phyloP scores from a whole-genome alignment of 257 asterid species.

The Solanum rostratum region DNA sequence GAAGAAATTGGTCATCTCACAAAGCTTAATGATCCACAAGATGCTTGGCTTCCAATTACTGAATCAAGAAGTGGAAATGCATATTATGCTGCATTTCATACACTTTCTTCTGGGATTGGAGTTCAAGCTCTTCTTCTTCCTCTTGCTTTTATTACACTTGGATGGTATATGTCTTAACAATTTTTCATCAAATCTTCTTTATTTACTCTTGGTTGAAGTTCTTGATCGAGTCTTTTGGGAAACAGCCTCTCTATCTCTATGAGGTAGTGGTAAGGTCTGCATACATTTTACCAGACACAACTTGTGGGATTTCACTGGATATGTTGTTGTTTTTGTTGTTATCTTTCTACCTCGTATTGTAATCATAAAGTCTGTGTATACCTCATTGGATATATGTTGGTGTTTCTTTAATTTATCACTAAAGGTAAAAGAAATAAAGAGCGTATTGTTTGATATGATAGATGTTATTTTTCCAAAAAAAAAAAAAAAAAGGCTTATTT shows the following conservation, averaged over 20 bases:
- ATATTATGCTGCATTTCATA: slow-evolving; percentile 75
- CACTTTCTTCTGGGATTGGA: slow-evolving; percentile 73
- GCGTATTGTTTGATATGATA: neutral
- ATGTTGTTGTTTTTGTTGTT: neutral
- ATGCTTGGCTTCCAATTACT: slow-evolving; percentile 81
- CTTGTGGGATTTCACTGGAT: neutral
- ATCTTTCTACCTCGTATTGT: no score
- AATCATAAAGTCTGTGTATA: no score
- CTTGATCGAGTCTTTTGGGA: neutral
- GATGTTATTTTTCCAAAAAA: neutral
- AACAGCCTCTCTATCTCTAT: neutral
- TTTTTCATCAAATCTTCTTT: neutral
- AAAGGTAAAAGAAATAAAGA: neutral
- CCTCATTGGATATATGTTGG: no score
- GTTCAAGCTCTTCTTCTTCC: slow-evolving; percentile 75
- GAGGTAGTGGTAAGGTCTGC: neutral
- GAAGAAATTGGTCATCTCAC: slow-evolving; percentile 69
- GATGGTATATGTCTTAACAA: slow-evolving; percentile 31
- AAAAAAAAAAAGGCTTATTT: neutral
- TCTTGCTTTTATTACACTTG: slow-evolving; percentile 59
- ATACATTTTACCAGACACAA: neutral
- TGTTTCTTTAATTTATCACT: neutral
- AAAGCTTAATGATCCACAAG: slow-evolving; percentile 57
- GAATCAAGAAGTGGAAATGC: slow-evolving; percentile 83
- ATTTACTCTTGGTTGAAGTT: neutral